These are phyloP conservation scores for Delitschia confertaspora DNA, from an alignment of 495 filamentous ascomycete species.

Conservation along the genomic window DNA sequence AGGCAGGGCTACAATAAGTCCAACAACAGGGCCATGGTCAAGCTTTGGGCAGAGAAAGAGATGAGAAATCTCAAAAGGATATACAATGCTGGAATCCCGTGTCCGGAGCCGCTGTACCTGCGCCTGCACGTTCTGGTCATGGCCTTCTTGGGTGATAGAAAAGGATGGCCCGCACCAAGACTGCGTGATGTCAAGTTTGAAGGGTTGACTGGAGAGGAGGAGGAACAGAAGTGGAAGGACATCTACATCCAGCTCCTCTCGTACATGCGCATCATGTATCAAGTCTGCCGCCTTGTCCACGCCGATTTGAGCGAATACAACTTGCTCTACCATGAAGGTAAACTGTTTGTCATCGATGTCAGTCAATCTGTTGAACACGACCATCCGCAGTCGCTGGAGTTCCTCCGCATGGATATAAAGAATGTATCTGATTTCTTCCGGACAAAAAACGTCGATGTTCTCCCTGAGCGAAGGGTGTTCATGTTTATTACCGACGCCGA, in stretches of 20 bases:
- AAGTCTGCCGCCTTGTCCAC: slow-evolving; percentile 81
- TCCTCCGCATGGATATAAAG: slow-evolving; percentile 95
- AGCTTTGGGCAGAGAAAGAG: slow-evolving; percentile 97
- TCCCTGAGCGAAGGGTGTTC: slow-evolving; percentile 66
- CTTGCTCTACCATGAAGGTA: slow-evolving; percentile 74
- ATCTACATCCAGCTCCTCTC: slow-evolving; percentile 77
- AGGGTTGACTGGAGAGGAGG: slow-evolving; percentile 38
- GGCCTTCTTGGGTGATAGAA: slow-evolving; percentile 80
- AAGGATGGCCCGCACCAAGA: slow-evolving; percentile 76
- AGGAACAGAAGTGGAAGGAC: slow-evolving; percentile 55
- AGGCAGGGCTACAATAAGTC: slow-evolving; percentile 78
- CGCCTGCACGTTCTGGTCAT: slow-evolving; percentile 88
- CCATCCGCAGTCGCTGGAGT: slow-evolving; percentile 82
- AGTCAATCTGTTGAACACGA: slow-evolving; percentile 96
- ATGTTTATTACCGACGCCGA: slow-evolving; percentile 61
- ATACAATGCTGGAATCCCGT: slow-evolving; percentile 72
- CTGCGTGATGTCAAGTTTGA: slow-evolving; percentile 64
- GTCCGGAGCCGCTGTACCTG: slow-evolving; percentile 79
- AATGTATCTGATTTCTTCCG: slow-evolving; percentile 89
- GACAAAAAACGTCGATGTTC: slow-evolving; percentile 67
- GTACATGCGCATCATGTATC: slow-evolving; percentile 87
- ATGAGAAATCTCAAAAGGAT: slow-evolving; percentile 87
- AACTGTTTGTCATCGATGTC: slow-evolving; percentile 91
- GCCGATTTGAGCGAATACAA: slow-evolving; percentile 98
- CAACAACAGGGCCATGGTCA: slow-evolving; percentile 90